phyloP scores from a whole-genome alignment of 192 early-diverging fungal species.

The Backusella mclennaniae region DNA sequence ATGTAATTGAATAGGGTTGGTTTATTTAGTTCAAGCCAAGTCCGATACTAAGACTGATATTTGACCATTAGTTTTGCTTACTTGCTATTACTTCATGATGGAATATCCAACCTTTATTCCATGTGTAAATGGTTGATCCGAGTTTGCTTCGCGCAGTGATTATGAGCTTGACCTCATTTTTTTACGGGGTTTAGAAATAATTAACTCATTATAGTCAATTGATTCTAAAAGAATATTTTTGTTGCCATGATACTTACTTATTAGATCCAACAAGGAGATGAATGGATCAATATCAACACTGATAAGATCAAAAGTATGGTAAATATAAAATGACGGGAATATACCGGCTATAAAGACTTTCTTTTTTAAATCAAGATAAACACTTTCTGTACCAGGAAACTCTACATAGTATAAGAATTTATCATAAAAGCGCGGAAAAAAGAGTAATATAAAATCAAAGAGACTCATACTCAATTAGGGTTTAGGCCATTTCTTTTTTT shows the following conservation, averaged over 20 bases:
- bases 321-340: too few species aligned
- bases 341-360: background rate
- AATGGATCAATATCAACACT: background rate
- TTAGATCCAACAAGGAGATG: background rate
- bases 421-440: background rate
- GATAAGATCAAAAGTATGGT: background rate
- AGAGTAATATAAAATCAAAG: background rate
- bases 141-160: background rate
- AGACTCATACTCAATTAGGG: too few species aligned
- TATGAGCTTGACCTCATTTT: background rate
- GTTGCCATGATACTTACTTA: background rate
- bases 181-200: background rate
- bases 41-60: background rate
- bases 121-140: background rate
- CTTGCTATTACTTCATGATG: background rate
- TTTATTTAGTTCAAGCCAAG: background rate
- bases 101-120: background rate
- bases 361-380: background rate
- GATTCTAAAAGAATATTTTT: background rate
- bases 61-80: background rate
- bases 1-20: too few species aligned
- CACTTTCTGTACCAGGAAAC: background rate
- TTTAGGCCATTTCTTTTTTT: too few species aligned
- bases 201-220: background rate
- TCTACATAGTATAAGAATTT: background rate